Evolutionary conservation across 176 grass and related monocot species (phyloP), one percentile per base, ranked within the genome.

Genomic region (Paspalum vaginatum): DNA sequence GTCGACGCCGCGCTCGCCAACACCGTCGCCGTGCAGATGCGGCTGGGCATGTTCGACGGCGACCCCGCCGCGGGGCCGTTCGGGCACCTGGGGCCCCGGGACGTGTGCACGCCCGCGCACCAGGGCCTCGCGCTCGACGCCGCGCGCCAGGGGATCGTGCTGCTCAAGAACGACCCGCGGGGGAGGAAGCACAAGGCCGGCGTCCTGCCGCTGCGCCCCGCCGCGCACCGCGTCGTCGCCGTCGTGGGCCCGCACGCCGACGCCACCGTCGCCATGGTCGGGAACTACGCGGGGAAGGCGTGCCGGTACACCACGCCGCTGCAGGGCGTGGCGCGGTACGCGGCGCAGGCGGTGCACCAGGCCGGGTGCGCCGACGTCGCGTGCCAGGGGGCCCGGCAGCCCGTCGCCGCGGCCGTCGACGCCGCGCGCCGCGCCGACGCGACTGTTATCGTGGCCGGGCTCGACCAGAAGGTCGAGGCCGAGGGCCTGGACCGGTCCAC

Each of bases 31-130:
- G 95, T 98, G 27, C 95, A 95, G 75, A 89, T 95, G 92, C 85
- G 92, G n/a, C 70, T 98, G 1, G 90, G 95, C 12, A 93, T 98
- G 92, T 98, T 81, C 69, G 92, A 98, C 13, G 95, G 92, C 41
- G 90, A 93, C 2, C 88, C 54, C 0, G 72, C 72, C 1, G 18
- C 44, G 0, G 90, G 91, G 8, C 92, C 88, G 16, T 98, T 89
- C 78, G 89, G 90, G 0, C 72, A 85, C 75, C 78, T 98, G 0
- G 90, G 95, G 0, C 88, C 84, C 1, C n/a, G 15, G 2, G 78
- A 98, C 44, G 88, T 94, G 6, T 98, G 95, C 84, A 87, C 88
- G 1, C 46, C 51, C 1, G 84, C 81, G 5, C 86, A 98, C 72
- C 90, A 76, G 50, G 69, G 41, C 14, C 88, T 98, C 7, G 92